A percentile compares a stretch with the other conserved stretches of the same genome.
These are phyloP conservation scores for Rhizopus sp. DNA, from an alignment of 371 early-diverging fungal species.

Conservation along the genomic window DNA sequence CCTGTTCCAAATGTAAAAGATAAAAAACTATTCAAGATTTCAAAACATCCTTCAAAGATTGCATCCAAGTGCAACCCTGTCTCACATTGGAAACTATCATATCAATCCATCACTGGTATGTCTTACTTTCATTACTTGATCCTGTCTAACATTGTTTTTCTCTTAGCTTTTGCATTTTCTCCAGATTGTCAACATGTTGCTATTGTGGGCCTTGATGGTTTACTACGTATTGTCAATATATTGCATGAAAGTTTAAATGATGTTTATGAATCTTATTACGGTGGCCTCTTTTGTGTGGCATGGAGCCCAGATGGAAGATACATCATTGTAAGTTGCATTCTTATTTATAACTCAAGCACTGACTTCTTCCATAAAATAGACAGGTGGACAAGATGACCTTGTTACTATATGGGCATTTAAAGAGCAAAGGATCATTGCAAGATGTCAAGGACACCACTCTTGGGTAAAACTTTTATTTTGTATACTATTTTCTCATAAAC, in stretches of 20 bases:
- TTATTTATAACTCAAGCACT: no score
- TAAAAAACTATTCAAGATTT: slow-evolving; percentile 50
- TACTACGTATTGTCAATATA: slow-evolving; percentile 75
- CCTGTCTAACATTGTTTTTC: neutral
- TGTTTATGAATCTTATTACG: slow-evolving; percentile 82
- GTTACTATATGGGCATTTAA: slow-evolving; percentile 89
- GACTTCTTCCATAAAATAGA: slow-evolving; percentile 24
- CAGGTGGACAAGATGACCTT: slow-evolving; percentile 96
- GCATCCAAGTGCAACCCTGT: slow-evolving; percentile 72
- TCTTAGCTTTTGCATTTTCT: slow-evolving; percentile 79
- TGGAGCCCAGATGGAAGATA: slow-evolving; percentile 95
- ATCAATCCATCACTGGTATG: slow-evolving; percentile 66
- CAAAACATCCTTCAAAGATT: slow-evolving; percentile 48
- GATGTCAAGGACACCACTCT: slow-evolving; percentile 94
- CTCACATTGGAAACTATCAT: slow-evolving; percentile 69
- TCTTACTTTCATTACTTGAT: neutral
- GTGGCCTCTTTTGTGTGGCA: slow-evolving; percentile 80
- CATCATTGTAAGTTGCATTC: slow-evolving; percentile 66
- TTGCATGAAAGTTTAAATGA: slow-evolving; percentile 68
- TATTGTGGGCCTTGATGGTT: slow-evolving; percentile 76
- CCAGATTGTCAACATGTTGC: slow-evolving; percentile 86
- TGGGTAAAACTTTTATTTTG: slow-evolving; percentile 58
- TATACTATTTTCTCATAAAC: neutral
- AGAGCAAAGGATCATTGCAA: slow-evolving; percentile 79
- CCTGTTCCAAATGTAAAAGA: neutral